Evolutionary conservation across 768 basidiomycete species (phyloP), one percentile per base, ranked within the genome.

Genomic region (Phaffia australis): DNA sequence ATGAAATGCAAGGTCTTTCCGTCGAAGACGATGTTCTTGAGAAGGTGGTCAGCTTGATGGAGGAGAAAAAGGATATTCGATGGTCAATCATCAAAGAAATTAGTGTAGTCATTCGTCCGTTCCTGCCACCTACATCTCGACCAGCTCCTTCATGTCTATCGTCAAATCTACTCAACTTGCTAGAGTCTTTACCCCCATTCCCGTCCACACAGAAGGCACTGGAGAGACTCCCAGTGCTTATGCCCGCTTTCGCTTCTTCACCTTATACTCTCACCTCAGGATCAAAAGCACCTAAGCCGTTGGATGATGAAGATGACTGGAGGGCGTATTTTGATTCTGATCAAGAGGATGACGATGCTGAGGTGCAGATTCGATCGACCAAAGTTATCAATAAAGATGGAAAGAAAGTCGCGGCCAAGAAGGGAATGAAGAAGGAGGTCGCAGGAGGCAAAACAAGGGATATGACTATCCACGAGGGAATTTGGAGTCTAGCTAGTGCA

Each of bases 311-410:
- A 47, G 82, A 81, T 59, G 85, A 92, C 72, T 93, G 89, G 89
- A 81, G 85, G 30, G 87, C 83, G 72, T 91, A 87, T 75, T 91
- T 89, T 70, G 87, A 91, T 30, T 56, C 52, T 50, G 84, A 88
- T 21, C 81, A 74, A 0, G 76, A 78, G 23, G 55, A 56, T 27
- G 67, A 69, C 15, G 67, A 69, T 30, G 55, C 52, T 25, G 67
- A 25, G 52, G n/a, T 15, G 49, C 35, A 19, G 9, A 49, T 35
- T 21, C 25, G 27, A 23, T 21, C 25, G 30, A 23, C 54, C 18
- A 54, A 19, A 19, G 16, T 35, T 29, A 56, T 35, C 46, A 63
- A 50, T 48, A 57, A 57, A 14, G 64, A 58, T 60, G 52, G 51
- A 29, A 57, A 62, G 61, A 63, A 56, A 71, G 74, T 64, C 51